phyloP scores from a whole-genome alignment of 139 green algal genomes.

The Closterium sp. region DNA sequence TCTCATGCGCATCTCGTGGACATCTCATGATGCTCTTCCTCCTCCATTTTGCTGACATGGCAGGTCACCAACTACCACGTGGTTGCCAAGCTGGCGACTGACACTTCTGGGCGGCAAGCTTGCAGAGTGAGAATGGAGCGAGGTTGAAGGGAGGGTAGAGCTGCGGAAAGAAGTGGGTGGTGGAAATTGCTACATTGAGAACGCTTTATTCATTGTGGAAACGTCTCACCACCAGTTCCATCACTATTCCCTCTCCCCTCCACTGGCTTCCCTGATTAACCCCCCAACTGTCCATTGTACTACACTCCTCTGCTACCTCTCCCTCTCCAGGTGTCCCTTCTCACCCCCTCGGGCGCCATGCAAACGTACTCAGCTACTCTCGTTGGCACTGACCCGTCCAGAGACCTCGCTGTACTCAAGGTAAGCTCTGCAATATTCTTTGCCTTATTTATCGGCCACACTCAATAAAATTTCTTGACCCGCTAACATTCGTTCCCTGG shows the following conservation, averaged over 20 bases:
- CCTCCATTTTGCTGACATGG: background rate
- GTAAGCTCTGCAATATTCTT: background rate
- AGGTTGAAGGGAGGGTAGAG: background rate
- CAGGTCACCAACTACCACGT: conserved; percentile 80
- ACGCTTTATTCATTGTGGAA: background rate
- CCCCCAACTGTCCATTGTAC: background rate
- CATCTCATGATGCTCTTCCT: background rate
- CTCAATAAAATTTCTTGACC: background rate
- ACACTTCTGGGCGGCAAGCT: conserved; percentile 35
- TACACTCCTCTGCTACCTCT: background rate
- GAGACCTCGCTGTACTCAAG: conserved; percentile 58
- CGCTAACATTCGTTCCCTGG: background rate
- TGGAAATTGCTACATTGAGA: background rate
- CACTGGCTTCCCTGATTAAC: background rate
- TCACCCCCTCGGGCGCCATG: background rate
- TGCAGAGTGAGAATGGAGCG: conserved; percentile 3
- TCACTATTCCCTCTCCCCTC: background rate
- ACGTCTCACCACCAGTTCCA: background rate
- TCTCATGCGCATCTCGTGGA: background rate
- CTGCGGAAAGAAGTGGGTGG: background rate
- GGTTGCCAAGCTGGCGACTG: conserved; percentile 56
- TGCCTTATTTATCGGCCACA: background rate
- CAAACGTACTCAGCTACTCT: conserved; percentile 28
- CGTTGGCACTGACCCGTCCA: conserved; percentile 51
- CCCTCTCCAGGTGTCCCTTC: background rate